Conservation (phyloP, 257 asterid species). For the Lithospermum erythrorhizon region DNA sequence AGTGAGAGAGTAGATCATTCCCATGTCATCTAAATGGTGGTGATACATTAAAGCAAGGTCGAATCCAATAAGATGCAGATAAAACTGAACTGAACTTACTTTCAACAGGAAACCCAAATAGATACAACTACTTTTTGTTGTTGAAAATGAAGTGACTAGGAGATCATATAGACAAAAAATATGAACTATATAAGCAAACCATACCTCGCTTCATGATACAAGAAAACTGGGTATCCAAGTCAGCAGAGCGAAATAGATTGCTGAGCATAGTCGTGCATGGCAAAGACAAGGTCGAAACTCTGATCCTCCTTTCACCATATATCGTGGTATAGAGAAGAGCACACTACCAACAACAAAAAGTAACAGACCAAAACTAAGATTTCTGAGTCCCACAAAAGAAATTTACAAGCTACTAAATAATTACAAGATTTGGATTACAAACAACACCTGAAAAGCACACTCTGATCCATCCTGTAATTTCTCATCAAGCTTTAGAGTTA, state of each 20-base stretch:
- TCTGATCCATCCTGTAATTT: conserved; percentile 96
- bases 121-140: background rate
- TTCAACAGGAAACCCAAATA: background rate
- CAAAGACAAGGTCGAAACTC: conserved; percentile 87
- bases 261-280: conserved; percentile 91
- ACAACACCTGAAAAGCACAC: conserved; percentile 81
- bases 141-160: background rate
- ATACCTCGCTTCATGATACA: conserved; percentile 88
- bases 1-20: no score
- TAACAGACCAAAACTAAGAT: background rate
- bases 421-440: background rate
- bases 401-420: background rate
- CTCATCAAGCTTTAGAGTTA: conserved; percentile 83
- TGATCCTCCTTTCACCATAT: conserved; percentile 93
- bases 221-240: conserved; percentile 87
- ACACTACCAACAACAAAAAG: conserved; percentile 38
- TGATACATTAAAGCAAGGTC: background rate
- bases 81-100: background rate
- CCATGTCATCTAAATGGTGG: background rate
- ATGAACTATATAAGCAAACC: background rate
- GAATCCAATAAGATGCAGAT: no score
- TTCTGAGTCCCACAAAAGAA: background rate
- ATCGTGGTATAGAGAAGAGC: conserved; percentile 97
- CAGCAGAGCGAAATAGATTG: conserved; percentile 91
- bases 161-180: conserved; percentile 7